Percentiles rank a stretch among this genome's conserved stretches.
Conservation (phyloP, 805 yeast species). For the Lachancea kluyveri region DNA sequence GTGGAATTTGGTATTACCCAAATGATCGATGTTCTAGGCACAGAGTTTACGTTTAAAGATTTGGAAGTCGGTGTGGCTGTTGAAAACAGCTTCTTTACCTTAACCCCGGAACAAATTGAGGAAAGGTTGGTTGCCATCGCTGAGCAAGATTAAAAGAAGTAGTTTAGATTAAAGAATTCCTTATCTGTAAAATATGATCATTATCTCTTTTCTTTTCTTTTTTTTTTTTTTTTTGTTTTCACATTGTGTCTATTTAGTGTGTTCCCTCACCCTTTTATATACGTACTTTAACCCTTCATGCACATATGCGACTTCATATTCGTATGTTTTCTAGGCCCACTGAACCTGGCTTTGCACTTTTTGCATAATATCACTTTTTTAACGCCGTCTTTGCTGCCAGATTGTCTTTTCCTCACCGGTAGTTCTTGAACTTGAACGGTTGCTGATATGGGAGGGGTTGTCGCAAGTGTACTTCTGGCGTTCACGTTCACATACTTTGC, state of each 20-base stretch:
- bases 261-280: conserved; percentile 2
- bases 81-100: conserved; percentile 59
- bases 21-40: conserved; percentile 78
- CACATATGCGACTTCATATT: conserved; percentile 9
- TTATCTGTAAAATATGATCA: background rate
- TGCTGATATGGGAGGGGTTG: conserved; percentile 1
- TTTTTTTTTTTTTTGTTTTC: no score
- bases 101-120: conserved; percentile 85
- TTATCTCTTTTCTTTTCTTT: no score
- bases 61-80: conserved; percentile 89
- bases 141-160: conserved; percentile 86
- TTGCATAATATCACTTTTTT: conserved; percentile 25
- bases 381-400: conserved; percentile 7
- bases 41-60: conserved; percentile 91
- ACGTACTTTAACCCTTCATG: conserved; percentile 4
- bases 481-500: conserved; percentile 14
- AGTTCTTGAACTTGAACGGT: conserved; percentile 1
- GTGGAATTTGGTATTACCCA: conserved; percentile 87
- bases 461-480: background rate
- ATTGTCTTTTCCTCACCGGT: background rate
- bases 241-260: no score
- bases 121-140: conserved; percentile 92
- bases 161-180: no score
- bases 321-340: conserved; percentile 15
- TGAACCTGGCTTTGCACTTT: conserved; percentile 20